A percentile compares a stretch with the other conserved stretches of the same genome.
Conservation (phyloP, 139 green algal genomes). For the Haematococcus sp. region DNA sequence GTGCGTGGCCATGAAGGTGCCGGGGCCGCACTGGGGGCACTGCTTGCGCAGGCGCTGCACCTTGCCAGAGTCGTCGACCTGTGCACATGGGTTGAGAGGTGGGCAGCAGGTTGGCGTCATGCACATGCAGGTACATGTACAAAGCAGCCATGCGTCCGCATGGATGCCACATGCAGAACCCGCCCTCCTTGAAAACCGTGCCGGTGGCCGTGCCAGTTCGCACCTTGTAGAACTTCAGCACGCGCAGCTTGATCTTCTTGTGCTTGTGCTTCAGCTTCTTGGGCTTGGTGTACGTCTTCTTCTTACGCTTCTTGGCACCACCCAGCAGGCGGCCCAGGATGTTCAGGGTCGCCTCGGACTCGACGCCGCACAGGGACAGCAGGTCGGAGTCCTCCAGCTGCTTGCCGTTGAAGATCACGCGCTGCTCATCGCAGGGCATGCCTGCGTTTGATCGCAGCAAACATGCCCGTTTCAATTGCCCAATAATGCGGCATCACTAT, state of each 20-base stretch:
- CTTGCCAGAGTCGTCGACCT: conserved; percentile 96
- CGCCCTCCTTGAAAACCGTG: too few relatives aligned
- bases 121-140: too few relatives aligned
- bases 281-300: conserved; percentile 99
- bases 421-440: conserved; percentile 66
- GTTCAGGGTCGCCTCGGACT: conserved; percentile 82
- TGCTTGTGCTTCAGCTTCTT: conserved; percentile 99
- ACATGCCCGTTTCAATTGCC: background rate
- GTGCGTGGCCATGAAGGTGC: conserved; percentile 98
- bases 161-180: too few relatives aligned
- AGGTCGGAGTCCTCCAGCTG: conserved; percentile 71
- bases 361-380: conserved; percentile 71
- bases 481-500: too few relatives aligned
- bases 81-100: too few relatives aligned
- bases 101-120: too few relatives aligned
- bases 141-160: too few relatives aligned
- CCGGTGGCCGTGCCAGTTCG: too few relatives aligned
- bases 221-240: conserved; percentile 82
- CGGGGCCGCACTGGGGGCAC: conserved; percentile 93
- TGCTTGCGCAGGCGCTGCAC: conserved; percentile 95
- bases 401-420: conserved; percentile 78
- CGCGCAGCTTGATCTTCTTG: conserved; percentile 95
- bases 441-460: conserved; percentile 41
- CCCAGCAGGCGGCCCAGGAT: conserved; percentile 85
- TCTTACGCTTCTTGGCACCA: conserved; percentile 99